Percentiles rank a stretch among this genome's conserved stretches.
These are phyloP conservation scores for Adiantum capillusveneris DNA, from an alignment of 75 land plant species.

Conservation along the genomic window DNA sequence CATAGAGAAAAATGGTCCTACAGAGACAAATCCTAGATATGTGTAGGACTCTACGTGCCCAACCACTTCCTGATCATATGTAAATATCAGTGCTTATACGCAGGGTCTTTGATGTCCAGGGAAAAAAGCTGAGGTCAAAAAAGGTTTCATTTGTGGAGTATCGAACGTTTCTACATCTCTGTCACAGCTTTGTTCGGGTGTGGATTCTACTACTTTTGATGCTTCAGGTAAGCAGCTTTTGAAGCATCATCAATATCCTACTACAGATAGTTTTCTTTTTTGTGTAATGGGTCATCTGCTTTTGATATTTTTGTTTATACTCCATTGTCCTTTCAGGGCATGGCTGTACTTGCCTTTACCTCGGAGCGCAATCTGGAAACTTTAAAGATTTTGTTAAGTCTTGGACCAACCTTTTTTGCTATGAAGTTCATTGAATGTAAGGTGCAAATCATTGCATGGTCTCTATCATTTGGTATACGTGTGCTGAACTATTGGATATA, in stretches of 20 bases:
- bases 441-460: conserved; percentile 5
- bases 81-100: no score
- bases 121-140: conserved; percentile 8
- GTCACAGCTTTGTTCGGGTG: conserved; percentile 90
- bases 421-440: conserved; percentile 84
- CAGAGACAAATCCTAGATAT: no score
- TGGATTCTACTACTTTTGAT: conserved; percentile 88
- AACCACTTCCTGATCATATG: no score
- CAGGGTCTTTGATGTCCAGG: no score
- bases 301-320: no score
- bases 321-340: conserved; percentile 26
- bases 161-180: conserved; percentile 76
- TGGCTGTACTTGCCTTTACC: conserved; percentile 72
- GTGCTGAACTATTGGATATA: no score
- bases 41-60: no score
- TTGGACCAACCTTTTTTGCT: conserved; percentile 76
- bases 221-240: conserved; percentile 69
- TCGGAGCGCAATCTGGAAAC: conserved; percentile 37
- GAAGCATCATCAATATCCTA: no score
- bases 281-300: no score
- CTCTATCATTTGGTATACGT: no score
- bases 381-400: conserved; percentile 63
- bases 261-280: not conserved
- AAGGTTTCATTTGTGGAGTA: conserved; percentile 79
- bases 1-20: no score